Conservation (phyloP, 176 grass and related monocot species). For the sorghum (Sorghum bicolor) region Sorghum_bicolor_NCBIv3 NC_012878.2:56745501-56746000, state of each 20-base stretch:
- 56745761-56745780: background rate
- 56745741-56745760: background rate
- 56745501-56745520: too few relatives aligned
- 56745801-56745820: background rate
- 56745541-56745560: too few relatives aligned
- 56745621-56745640: background rate
- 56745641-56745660: background rate
- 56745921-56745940: background rate
- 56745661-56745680: background rate
- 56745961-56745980: background rate
- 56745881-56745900: background rate
- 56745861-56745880: background rate
- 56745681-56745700: background rate
- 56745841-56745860: background rate
- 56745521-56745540: too few relatives aligned
- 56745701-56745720: background rate
- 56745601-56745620: background rate
- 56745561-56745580: too few relatives aligned
- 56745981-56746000: background rate
- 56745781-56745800: background rate
- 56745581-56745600: too few relatives aligned
- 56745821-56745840: background rate
- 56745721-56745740: background rate
- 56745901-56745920: background rate
- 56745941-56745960: too few relatives aligned